These are phyloP conservation scores for Albugo candida DNA, from an alignment of 352 stramenopile genomes.

Conservation along the genomic window DNA sequence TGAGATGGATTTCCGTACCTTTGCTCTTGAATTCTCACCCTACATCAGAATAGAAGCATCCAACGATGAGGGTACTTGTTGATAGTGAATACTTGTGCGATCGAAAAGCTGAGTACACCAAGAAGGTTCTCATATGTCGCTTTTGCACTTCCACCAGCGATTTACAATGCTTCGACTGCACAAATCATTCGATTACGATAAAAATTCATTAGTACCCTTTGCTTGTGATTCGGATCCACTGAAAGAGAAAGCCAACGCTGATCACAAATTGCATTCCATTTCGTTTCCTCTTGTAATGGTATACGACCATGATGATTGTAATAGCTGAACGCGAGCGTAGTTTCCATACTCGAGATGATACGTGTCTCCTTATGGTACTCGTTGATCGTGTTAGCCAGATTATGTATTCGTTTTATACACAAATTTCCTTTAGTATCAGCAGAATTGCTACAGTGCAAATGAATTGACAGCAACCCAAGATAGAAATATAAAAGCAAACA, in stretches of 20 bases:
- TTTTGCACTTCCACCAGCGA: not conserved
- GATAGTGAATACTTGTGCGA: not conserved
- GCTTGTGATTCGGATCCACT: too few relatives aligned
- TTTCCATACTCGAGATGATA: not conserved
- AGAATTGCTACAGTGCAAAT: too few relatives aligned
- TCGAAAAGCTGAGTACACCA: slow-evolving; percentile 16
- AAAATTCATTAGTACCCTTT: too few relatives aligned
- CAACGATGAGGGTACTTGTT: slow-evolving; percentile 1
- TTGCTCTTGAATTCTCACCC: not conserved
- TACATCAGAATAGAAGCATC: not conserved
- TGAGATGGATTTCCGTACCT: slow-evolving; percentile 21
- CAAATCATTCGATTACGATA: too few relatives aligned
- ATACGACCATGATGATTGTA: not conserved
- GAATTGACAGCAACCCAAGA: too few relatives aligned
- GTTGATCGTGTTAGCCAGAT: slow-evolving; percentile 20
- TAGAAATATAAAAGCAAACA: too few relatives aligned
- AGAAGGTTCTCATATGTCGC: not conserved
- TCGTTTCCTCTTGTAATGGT: slow-evolving; percentile 1
- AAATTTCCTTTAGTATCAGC: too few relatives aligned
- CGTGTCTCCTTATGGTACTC: too few relatives aligned
- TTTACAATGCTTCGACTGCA: too few relatives aligned
- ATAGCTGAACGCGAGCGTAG: slow-evolving; percentile 9
- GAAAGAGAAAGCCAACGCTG: too few relatives aligned
- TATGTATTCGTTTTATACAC: too few relatives aligned
- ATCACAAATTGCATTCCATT: not conserved